Percentiles rank a stretch among this genome's conserved stretches.
Conservation (phyloP, 768 basidiomycete genomes). For the Rhizopogon sp. region DNA sequence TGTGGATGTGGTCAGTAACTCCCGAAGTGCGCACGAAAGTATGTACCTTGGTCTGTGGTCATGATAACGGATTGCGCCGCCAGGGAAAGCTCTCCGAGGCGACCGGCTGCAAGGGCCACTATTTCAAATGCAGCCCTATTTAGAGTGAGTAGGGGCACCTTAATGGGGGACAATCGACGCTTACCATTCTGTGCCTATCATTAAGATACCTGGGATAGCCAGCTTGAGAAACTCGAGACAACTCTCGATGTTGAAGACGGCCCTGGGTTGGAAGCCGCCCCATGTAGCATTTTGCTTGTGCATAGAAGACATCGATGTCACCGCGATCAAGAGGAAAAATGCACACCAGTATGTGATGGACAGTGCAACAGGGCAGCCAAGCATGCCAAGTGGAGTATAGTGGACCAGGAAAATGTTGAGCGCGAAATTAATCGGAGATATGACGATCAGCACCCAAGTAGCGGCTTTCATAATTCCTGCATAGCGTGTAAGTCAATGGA, state of each 20-base stretch:
- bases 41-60: slow-evolving; percentile 71
- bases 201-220: slow-evolving; percentile 72
- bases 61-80: slow-evolving; percentile 78
- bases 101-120: slow-evolving; percentile 72
- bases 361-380: slow-evolving; percentile 64
- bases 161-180: slow-evolving; percentile 5
- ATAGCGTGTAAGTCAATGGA: not conserved
- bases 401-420: slow-evolving; percentile 62
- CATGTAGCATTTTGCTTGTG: slow-evolving; percentile 59
- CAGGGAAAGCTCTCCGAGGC: slow-evolving; percentile 59
- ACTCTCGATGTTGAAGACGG: slow-evolving; percentile 41
- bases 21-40: not conserved
- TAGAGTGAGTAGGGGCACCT: not conserved
- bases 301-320: slow-evolving; percentile 43
- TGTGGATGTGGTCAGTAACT: slow-evolving; percentile 13
- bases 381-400: slow-evolving; percentile 53
- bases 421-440: slow-evolving; percentile 62
- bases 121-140: slow-evolving; percentile 78
- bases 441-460: slow-evolving; percentile 54
- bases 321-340: slow-evolving; percentile 48
- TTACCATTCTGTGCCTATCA: slow-evolving; percentile 80
- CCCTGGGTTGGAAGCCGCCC: slow-evolving; percentile 48
- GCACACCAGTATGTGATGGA: slow-evolving; percentile 68
- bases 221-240: slow-evolving; percentile 58
- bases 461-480: slow-evolving; percentile 73